phyloP scores from a whole-genome alignment of 352 stramenopile genomes.

The Saprolegnia diclina region DNA sequence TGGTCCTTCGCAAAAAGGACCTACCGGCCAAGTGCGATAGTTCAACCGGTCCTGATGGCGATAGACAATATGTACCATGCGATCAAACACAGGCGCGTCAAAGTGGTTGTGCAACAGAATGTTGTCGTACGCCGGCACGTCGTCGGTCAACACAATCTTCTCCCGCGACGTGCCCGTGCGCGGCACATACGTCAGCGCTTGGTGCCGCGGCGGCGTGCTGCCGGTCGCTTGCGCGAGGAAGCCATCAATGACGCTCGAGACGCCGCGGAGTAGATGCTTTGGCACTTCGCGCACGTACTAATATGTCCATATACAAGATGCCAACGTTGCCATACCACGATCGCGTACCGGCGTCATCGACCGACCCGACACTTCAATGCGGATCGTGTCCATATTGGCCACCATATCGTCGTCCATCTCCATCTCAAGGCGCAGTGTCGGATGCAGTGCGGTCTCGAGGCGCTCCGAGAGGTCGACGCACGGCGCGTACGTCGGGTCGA shows the following conservation, averaged over 20 bases:
- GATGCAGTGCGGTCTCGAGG: slow-evolving; percentile 39
- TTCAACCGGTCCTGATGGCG: not conserved
- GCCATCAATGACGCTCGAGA: slow-evolving; percentile 45
- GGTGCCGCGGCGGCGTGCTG: slow-evolving; percentile 33
- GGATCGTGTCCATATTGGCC: slow-evolving; percentile 39
- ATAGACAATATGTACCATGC: slow-evolving; percentile 37
- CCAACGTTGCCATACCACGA: not conserved
- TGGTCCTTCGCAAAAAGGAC: slow-evolving; percentile 61
- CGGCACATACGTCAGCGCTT: slow-evolving; percentile 49
- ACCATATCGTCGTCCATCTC: slow-evolving; percentile 36
- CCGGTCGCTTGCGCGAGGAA: slow-evolving; percentile 37
- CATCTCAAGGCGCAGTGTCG: slow-evolving; percentile 44
- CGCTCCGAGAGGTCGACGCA: slow-evolving; percentile 5
- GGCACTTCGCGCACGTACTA: slow-evolving; percentile 47
- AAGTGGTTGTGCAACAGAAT: slow-evolving; percentile 60
- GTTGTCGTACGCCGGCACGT: slow-evolving; percentile 50
- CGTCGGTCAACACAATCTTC: slow-evolving; percentile 56
- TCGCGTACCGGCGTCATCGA: slow-evolving; percentile 52
- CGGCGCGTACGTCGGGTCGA: not conserved
- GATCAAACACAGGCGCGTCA: slow-evolving; percentile 60
- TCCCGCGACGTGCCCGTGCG: slow-evolving; percentile 36
- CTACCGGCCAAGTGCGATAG: not conserved
- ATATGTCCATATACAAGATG: not conserved
- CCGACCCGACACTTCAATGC: slow-evolving; percentile 47
- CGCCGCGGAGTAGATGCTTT: slow-evolving; percentile 47